Conservation (phyloP, 495 filamentous ascomycete species). For the Neurospora sp. region DNA sequence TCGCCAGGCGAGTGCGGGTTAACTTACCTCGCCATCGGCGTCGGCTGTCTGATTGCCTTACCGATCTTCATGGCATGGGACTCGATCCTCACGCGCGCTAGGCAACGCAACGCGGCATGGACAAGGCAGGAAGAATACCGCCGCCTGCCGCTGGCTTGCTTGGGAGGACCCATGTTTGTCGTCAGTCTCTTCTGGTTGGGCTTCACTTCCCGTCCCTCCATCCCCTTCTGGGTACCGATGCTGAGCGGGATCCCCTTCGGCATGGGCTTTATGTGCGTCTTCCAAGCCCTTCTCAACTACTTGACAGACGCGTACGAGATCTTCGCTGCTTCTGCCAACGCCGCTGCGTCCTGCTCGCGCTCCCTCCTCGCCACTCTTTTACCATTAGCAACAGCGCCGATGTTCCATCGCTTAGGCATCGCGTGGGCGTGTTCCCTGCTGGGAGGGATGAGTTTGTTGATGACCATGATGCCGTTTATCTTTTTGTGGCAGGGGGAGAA, state of each 20-base stretch:
- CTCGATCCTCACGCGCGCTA: slow-evolving; percentile 15
- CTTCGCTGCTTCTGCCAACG: slow-evolving; percentile 61
- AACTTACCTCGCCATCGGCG: slow-evolving; percentile 37
- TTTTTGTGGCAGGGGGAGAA: slow-evolving; percentile 32
- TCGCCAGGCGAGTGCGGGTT: slow-evolving; percentile 35
- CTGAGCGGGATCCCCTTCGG: slow-evolving; percentile 59
- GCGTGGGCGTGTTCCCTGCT: slow-evolving; percentile 27
- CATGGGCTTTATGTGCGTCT: slow-evolving; percentile 45
- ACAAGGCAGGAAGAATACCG: slow-evolving; percentile 45
- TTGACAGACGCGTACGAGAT: slow-evolving; percentile 67
- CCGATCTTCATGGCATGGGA: slow-evolving; percentile 43
- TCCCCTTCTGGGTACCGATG: slow-evolving; percentile 56
- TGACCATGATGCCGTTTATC: slow-evolving; percentile 29
- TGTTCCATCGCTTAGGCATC: slow-evolving; percentile 30
- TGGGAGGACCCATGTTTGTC: slow-evolving; percentile 53
- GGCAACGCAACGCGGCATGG: slow-evolving; percentile 18
- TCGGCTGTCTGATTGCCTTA: slow-evolving; percentile 34
- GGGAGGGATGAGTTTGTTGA: slow-evolving; percentile 26
- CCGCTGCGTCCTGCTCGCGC: slow-evolving; percentile 50
- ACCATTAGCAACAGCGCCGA: slow-evolving; percentile 34
- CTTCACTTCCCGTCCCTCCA: slow-evolving; percentile 45
- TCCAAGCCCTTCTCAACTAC: slow-evolving; percentile 56
- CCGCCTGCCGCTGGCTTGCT: slow-evolving; percentile 55
- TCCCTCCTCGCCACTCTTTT: slow-evolving; percentile 53
- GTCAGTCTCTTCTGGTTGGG: slow-evolving; percentile 63